These are phyloP conservation scores for Rhododendron simsii DNA, from an alignment of 148 eudicot genomes.

Conservation along the genomic window DNA sequence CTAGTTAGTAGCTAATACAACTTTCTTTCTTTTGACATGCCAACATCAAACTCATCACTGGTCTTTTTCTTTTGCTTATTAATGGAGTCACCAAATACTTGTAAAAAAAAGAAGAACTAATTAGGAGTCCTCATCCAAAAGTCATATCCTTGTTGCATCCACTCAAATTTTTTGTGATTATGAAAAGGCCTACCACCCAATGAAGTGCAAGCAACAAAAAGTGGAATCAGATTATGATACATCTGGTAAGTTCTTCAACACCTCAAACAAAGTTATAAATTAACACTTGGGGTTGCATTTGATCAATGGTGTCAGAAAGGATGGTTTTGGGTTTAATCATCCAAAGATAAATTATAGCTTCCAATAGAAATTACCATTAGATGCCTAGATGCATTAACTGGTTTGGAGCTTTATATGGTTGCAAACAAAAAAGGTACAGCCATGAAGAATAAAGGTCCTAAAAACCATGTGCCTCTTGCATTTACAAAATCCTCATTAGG, in stretches of 20 bases:
- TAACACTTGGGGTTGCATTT: neutral
- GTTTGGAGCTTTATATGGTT: neutral
- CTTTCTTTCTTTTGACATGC: neutral
- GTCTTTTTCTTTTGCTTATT: neutral
- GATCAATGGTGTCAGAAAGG: neutral
- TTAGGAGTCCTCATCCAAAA: neutral
- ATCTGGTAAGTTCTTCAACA: neutral
- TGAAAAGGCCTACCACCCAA: neutral
- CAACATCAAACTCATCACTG: neutral
- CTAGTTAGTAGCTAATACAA: neutral
- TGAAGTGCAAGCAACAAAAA: neutral
- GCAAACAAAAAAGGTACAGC: neutral
- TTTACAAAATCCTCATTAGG: slow-evolving; percentile 1
- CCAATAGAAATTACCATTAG: neutral
- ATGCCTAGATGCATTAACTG: neutral
- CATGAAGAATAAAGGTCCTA: neutral
- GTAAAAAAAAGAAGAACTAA: neutral
- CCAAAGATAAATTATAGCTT: neutral
- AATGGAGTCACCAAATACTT: neutral
- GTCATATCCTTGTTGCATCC: neutral
- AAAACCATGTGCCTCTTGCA: neutral
- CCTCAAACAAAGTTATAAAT: neutral
- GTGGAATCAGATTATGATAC: neutral
- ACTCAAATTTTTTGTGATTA: neutral
- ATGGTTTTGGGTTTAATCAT: neutral